These are phyloP conservation scores for Speleostelium caveatum DNA, from an alignment of 78 protist species.

Conservation along the genomic window DNA sequence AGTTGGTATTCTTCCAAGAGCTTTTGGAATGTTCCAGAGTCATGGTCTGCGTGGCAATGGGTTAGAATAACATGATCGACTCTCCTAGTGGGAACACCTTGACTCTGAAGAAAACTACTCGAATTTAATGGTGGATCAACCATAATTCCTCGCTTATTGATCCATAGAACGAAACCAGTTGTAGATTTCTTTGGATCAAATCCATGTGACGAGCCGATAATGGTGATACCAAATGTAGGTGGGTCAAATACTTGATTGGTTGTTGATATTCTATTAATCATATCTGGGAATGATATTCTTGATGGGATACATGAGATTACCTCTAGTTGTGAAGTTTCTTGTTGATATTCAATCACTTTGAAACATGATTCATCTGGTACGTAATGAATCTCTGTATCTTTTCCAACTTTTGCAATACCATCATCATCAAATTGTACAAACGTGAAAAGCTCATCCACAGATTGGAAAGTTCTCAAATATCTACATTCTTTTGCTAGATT, in stretches of 20 bases:
- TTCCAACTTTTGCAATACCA: constrained; percentile 38
- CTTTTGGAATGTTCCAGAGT: constrained; percentile 87
- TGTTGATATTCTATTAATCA: constrained; percentile 22
- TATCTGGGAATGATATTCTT: constrained; percentile 53
- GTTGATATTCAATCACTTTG: constrained; percentile 16
- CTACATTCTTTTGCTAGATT: constrained; percentile 56
- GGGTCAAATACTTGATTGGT: constrained; percentile 75
- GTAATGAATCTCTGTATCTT: constrained; percentile 55
- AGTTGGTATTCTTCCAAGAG: constrained; percentile 81
- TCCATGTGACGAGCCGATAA: constrained; percentile 85
- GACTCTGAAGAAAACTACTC: constrained; percentile 49
- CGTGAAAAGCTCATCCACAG: constrained; percentile 60
- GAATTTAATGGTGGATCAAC: constrained; percentile 89
- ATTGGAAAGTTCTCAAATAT: constrained; percentile 62
- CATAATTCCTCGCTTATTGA: constrained; percentile 82
- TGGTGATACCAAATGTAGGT: constrained; percentile 86
- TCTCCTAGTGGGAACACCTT: constrained; percentile 84
- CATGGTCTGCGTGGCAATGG: constrained; percentile 92
- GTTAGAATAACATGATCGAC: constrained; percentile 77
- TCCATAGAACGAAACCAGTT: constrained; percentile 88
- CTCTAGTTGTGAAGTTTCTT: neutral
- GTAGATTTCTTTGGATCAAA: constrained; percentile 84
- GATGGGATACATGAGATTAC: constrained; percentile 29
- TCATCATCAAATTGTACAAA: constrained; percentile 64
- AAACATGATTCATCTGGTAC: constrained; percentile 16